Conservation (phyloP, 805 yeast species). For the Teunomyces panamensis region DNA sequence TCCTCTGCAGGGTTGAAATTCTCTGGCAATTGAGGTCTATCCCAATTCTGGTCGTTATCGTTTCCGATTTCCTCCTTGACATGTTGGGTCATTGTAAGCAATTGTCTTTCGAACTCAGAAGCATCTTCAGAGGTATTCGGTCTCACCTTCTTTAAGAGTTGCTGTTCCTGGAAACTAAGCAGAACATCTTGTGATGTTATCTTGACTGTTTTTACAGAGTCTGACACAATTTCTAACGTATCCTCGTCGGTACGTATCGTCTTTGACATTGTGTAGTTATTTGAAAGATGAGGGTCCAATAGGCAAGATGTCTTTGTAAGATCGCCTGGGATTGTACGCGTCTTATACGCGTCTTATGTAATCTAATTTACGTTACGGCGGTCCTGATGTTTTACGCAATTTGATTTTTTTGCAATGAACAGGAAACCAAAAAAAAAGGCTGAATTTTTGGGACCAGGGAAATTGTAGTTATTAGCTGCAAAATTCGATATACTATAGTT, state of each 20-base stretch:
- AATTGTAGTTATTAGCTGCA: background rate
- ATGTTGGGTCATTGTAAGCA: constrained; percentile 34
- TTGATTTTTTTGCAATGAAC: too few species aligned
- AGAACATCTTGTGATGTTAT: constrained; percentile 8
- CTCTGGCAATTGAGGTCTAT: constrained; percentile 55
- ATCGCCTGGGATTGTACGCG: background rate
- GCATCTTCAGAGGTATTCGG: constrained; percentile 36
- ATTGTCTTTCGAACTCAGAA: constrained; percentile 40
- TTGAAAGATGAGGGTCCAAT: background rate
- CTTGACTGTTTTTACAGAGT: constrained; percentile 17
- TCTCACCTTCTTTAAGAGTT: constrained; percentile 32
- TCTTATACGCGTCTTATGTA: constrained; percentile 1
- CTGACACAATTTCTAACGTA: constrained; percentile 35
- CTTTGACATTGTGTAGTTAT: background rate
- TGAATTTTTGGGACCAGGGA: background rate
- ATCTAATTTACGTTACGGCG: background rate
- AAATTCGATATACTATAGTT: background rate
- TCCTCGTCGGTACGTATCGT: constrained; percentile 9
- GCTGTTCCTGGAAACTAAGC: constrained; percentile 26
- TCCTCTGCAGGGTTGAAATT: constrained; percentile 45
- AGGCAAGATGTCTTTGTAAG: constrained; percentile 2
- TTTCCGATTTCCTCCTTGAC: constrained; percentile 19
- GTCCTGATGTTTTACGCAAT: too few species aligned
- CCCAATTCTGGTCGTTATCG: constrained; percentile 41
- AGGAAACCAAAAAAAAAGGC: too few species aligned